phyloP scores from a whole-genome alignment of 208 protist genomes.

The Trypanosoma caninum region DNA sequence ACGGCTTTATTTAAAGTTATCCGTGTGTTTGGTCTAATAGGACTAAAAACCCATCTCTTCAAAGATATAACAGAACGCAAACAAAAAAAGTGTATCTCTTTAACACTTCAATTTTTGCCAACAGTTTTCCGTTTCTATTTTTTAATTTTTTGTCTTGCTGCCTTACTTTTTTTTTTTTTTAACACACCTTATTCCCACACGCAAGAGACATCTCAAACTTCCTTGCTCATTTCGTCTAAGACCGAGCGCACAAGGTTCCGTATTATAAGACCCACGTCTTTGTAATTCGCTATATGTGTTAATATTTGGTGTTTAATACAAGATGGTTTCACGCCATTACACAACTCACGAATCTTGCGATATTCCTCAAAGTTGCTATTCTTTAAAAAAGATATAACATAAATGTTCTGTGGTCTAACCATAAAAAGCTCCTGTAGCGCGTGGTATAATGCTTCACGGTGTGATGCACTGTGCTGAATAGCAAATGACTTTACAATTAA shows the following conservation, averaged over 20 bases:
- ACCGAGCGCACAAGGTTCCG: slow-evolving; percentile 77
- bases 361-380: slow-evolving; percentile 79
- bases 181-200: neutral
- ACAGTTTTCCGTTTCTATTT: neutral
- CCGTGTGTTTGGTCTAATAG: no score
- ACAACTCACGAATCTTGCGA: slow-evolving; percentile 67
- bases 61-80: no score
- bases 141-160: neutral
- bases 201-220: neutral
- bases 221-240: slow-evolving; percentile 58
- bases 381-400: slow-evolving; percentile 80
- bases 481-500: slow-evolving; percentile 63
- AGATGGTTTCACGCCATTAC: slow-evolving; percentile 58
- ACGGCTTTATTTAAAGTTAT: no score
- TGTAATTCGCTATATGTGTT: slow-evolving; percentile 82
- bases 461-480: slow-evolving; percentile 55
- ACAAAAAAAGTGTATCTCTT: no score
- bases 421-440: slow-evolving; percentile 71
- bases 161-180: neutral
- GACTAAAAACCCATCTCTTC: no score
- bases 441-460: slow-evolving; percentile 70
- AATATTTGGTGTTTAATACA: slow-evolving; percentile 63
- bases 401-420: slow-evolving; percentile 72
- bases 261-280: slow-evolving; percentile 81
- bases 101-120: no score